phyloP scores from a whole-genome alignment of 306 rosid genomes.

The Lablab purpureus region DNA sequence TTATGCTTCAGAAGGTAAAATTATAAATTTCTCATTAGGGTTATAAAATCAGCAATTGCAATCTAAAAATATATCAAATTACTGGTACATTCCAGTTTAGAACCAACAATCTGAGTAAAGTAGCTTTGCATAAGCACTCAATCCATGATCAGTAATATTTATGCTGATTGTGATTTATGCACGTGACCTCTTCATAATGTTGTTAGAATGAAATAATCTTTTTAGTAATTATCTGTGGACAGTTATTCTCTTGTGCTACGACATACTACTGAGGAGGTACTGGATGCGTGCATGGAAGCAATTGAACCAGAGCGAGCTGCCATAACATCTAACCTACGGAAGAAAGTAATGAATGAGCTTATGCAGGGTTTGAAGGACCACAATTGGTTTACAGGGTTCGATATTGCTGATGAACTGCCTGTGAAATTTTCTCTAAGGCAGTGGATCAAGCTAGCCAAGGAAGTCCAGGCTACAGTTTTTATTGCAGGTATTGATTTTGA shows the following conservation, averaged over 20 bases:
- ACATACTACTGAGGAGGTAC: slow-evolving; percentile 98
- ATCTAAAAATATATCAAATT: no score
- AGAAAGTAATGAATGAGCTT: slow-evolving; percentile 73
- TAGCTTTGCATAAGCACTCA: no score
- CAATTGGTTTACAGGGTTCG: slow-evolving; percentile 85
- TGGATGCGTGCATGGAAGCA: slow-evolving; percentile 87
- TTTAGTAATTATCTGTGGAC: slow-evolving; percentile 42
- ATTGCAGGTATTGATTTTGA: slow-evolving; percentile 70
- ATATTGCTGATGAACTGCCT: slow-evolving; percentile 74
- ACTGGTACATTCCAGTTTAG: no score
- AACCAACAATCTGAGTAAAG: no score
- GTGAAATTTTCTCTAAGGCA: slow-evolving; percentile 64
- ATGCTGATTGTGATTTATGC: slow-evolving; percentile 23
- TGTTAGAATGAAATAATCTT: slow-evolving; percentile 22
- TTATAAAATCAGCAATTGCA: no score
- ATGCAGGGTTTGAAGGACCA: slow-evolving; percentile 74
- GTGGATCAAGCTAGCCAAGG: slow-evolving; percentile 87
- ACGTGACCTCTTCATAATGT: slow-evolving; percentile 9
- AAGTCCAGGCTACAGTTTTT: slow-evolving; percentile 82
- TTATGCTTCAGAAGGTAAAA: no score
- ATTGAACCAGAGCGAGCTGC: slow-evolving; percentile 84
- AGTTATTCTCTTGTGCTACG: slow-evolving; percentile 94
- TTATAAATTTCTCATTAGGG: no score
- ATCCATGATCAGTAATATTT: not conserved
- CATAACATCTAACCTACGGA: slow-evolving; percentile 74